Evolutionary conservation across 1,139 yeast genomes (phyloP), one percentile per base, ranked within the genome.

Genomic region (Blastobotrys illinoisensis): DNA sequence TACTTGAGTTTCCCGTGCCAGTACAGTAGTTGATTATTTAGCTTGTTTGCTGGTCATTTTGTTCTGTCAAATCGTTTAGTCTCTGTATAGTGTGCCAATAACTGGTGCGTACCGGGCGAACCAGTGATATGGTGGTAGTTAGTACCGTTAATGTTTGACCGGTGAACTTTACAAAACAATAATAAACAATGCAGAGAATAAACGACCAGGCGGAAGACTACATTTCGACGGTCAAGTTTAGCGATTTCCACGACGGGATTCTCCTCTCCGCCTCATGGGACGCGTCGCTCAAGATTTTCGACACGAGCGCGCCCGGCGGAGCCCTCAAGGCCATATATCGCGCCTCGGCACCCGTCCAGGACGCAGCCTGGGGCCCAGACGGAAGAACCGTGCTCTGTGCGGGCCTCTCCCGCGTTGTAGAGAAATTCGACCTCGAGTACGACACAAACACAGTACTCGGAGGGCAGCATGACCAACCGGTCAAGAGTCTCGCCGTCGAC

Each of bases 221-320:
- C 7, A 32, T 32, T 11, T 32, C 40, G 16, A n/a, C 16, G 40
- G 40, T 32, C 40, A 32, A 32, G 16, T 32, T 32, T 7, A 32
- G 40, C 50, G 26, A 24, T 26, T 44, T 23, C 16, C 44, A 44
- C 51, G 51, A 23, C 9, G 19, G 24, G 19, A 44, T 26, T 44
- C 44, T 44, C 48, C 44, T 13, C 7, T 19, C 28, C 24, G 62
- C 73, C n/a, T 69, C 73, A 2, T 72, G 76, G 76, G 76, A 72
- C 50, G 56, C 63, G 9, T 62, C 64, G 13, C 54, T 72, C 3
- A 61, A 69, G 32, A 60, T 71, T 3, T 72, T 69, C 53, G 40
- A 32, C 40, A 32, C 40, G 3, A 32, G 13, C 16, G 16, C 16
- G 16, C 16, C 40, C 11, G 40, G 40, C 2, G 40, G 40, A n/a